Evolutionary conservation across 495 filamentous ascomycete genomes (phyloP).

Genomic region (Hypoxylon perforatum): DNA sequence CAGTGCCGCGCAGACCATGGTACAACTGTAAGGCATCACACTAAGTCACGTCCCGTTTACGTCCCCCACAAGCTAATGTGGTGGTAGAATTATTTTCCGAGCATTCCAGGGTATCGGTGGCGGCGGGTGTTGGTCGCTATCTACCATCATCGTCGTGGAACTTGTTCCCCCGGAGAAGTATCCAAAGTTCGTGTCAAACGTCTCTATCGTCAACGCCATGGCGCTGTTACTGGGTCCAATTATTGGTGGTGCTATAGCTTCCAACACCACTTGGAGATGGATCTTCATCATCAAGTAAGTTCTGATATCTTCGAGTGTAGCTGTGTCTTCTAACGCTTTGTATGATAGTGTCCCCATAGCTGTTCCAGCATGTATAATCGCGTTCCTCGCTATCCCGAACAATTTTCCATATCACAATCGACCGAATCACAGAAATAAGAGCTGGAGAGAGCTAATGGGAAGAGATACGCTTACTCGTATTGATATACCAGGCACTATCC

Average conservation of each 20-base stretch:
- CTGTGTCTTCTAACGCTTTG: conserved; percentile 14
- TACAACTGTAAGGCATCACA: conserved; percentile 45
- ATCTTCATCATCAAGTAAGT: conserved; percentile 49
- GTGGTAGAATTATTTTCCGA: conserved; percentile 48
- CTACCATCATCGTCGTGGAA: conserved; percentile 49
- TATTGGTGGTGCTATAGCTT: conserved; percentile 52
- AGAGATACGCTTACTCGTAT: neutral
- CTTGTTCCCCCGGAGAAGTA: conserved; percentile 48
- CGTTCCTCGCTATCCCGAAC: conserved; percentile 14
- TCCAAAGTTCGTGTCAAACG: conserved; percentile 26
- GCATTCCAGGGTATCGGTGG: conserved; percentile 58
- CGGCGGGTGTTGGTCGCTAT: conserved; percentile 51
- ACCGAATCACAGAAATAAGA: conserved; percentile 3
- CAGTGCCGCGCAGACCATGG: conserved; percentile 49
- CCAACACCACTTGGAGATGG: conserved; percentile 56
- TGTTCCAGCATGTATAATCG: neutral
- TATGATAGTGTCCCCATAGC: conserved; percentile 14
- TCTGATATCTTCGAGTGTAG: no score
- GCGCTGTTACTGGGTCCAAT: conserved; percentile 55
- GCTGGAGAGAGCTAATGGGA: neutral
- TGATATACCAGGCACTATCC: conserved; percentile 31
- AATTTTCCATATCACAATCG: conserved; percentile 22
- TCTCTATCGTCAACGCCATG: conserved; percentile 36
- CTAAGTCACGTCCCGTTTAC: neutral
- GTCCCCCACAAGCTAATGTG: neutral